Percentiles rank a stretch among this genome's conserved stretches.
Evolutionary conservation across 2,329 filamentous ascomycete species (phyloP).

Genomic region (Decorospora gaudefroyi): DNA sequence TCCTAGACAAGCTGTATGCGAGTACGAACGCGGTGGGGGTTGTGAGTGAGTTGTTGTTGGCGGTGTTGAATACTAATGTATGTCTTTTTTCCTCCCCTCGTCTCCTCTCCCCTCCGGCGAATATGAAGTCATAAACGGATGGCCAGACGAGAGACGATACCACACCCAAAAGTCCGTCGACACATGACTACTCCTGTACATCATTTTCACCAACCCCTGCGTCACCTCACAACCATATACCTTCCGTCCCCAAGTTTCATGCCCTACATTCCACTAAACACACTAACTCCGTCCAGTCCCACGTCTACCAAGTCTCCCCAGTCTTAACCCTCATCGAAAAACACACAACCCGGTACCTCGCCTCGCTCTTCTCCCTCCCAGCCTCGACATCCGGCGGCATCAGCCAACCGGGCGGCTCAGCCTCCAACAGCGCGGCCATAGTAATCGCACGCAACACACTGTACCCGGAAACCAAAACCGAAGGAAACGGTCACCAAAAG

Average conservation of each 20-base stretch:
- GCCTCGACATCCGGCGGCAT: constrained; percentile 69
- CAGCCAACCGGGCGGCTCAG: constrained; percentile 76
- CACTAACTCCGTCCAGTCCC: constrained; percentile 57
- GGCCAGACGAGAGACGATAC: too few species aligned
- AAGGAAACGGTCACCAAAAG: constrained; percentile 66
- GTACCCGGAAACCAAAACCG: constrained; percentile 74
- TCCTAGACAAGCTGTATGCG: constrained; percentile 94
- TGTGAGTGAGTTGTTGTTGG: constrained; percentile 80
- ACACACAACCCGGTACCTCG: constrained; percentile 72
- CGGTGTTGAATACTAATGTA: constrained; percentile 87
- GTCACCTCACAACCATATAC: too few species aligned
- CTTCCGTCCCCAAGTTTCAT: too few species aligned
- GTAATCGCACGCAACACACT: constrained; percentile 86
- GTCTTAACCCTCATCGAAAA: constrained; percentile 88
- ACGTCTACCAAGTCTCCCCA: constrained; percentile 93
- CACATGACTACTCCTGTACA: too few species aligned
- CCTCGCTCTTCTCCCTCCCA: constrained; percentile 63
- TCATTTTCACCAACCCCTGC: too few species aligned
- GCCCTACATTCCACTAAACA: background rate
- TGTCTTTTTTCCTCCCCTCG: background rate
- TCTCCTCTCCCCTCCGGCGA: background rate
- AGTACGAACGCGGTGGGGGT: constrained; percentile 86
- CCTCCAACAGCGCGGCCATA: constrained; percentile 83
- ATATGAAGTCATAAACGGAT: too few species aligned
- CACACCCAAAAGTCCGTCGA: too few species aligned